Percentiles rank a stretch among this genome's conserved stretches.
These are phyloP conservation scores for Ploettnerulaceae sp. DNA, from an alignment of 2,329 filamentous ascomycete species.

Conservation along the genomic window DNA sequence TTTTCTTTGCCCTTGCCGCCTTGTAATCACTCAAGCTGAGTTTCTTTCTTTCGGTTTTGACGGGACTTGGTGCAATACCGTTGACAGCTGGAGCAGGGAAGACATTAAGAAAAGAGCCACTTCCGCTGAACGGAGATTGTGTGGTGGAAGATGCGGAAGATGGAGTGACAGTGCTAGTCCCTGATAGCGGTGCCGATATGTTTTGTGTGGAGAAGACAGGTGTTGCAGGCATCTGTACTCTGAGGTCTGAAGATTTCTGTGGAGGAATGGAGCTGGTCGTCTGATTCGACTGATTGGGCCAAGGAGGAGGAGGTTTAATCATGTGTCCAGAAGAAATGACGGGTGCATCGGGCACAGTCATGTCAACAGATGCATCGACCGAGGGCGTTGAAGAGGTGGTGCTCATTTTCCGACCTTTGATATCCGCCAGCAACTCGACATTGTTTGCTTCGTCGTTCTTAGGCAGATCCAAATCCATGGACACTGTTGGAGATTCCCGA, in stretches of 20 bases:
- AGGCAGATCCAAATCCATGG: conserved; percentile 26
- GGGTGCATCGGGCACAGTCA: conserved; percentile 28
- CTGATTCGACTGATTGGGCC: conserved; percentile 27
- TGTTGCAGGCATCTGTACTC: conserved; percentile 53
- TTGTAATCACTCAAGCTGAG: conserved; percentile 62
- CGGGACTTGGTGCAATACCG: conserved; percentile 49
- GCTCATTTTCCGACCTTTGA: conserved; percentile 23
- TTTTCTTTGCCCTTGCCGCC: conserved; percentile 41
- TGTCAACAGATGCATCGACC: conserved; percentile 24
- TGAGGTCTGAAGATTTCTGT: conserved; percentile 26
- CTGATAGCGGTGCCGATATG: conserved; percentile 30
- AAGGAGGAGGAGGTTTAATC: conserved; percentile 33
- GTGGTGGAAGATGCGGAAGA: conserved; percentile 41
- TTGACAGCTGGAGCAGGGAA: conserved; percentile 42
- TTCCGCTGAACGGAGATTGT: conserved; percentile 49
- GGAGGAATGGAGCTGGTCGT: conserved; percentile 7
- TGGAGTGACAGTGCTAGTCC: conserved; percentile 41
- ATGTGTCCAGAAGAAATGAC: conserved; percentile 17
- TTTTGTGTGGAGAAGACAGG: conserved; percentile 43
- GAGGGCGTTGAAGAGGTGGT: conserved; percentile 28
- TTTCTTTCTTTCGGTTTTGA: conserved; percentile 53
- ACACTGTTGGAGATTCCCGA: conserved; percentile 18
- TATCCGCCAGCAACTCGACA: conserved; percentile 23
- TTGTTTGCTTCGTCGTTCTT: conserved; percentile 16
- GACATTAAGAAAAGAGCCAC: conserved; percentile 38